Evolutionary conservation across 345 rosid species (phyloP).

Genomic region (Noccaea caerulescens): DNA sequence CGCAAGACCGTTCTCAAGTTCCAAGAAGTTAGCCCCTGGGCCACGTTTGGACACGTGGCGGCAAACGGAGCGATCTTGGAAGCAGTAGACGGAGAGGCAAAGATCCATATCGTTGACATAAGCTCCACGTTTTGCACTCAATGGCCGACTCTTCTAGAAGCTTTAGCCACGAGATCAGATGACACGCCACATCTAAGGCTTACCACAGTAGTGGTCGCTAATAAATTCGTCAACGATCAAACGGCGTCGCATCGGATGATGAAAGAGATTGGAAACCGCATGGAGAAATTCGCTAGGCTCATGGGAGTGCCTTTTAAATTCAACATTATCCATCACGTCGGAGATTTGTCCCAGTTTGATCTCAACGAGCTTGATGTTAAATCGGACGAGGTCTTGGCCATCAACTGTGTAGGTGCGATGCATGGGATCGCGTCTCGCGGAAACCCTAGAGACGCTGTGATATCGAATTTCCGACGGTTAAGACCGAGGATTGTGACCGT

Average conservation of each 20-base stretch:
- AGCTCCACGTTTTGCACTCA: conserved; percentile 95
- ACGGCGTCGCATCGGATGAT: conserved; percentile 62
- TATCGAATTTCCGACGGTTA: conserved; percentile 62
- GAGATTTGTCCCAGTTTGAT: conserved; percentile 73
- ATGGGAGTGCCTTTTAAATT: conserved; percentile 98
- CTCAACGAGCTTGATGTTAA: conserved; percentile 54
- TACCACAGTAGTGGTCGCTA: conserved; percentile 61
- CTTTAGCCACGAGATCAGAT: conserved; percentile 90
- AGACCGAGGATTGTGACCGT: conserved; percentile 78
- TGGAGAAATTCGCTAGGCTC: conserved; percentile 95
- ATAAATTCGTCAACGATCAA: conserved; percentile 44
- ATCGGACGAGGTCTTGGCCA: conserved; percentile 78
- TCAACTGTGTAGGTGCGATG: conserved; percentile 71
- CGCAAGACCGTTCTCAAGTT: conserved; percentile 79
- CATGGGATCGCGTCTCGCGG: conserved; percentile 58
- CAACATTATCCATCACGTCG: conserved; percentile 72
- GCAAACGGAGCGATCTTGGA: conserved; percentile 93
- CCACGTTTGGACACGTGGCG: conserved; percentile 96
- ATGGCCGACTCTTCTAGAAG: conserved; percentile 97
- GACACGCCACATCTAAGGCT: conserved; percentile 85
- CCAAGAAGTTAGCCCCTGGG: conserved; percentile 98
- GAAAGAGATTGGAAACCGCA: conserved; percentile 87
- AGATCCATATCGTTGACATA: conserved; percentile 81
- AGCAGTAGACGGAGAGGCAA: conserved; percentile 80
- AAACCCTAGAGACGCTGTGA: conserved; percentile 64